Base-by-base conservation (phyloP, 2,329 filamentous ascomycete species). In the Blumeria graminis region DNA sequence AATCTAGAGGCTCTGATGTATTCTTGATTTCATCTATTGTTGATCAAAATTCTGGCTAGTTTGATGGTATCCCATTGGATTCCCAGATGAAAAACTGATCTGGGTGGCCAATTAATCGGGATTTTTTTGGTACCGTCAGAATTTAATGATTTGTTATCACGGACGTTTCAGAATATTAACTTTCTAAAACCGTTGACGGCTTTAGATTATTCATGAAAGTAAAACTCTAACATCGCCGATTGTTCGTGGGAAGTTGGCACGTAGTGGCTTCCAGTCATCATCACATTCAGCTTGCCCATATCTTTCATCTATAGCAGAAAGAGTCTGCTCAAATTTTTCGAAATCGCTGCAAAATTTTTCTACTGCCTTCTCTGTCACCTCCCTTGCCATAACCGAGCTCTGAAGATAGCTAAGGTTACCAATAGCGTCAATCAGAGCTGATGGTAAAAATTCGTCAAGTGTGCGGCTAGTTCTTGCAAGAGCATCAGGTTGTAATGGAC, bases 361-460 rank as follows among this genome's bases (percentile, higher is more conserved):
- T 0, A 88, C 85, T 0, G 89, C 90, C 60, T 84, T 78, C 63
- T 93, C 86, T 0, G 86, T 92, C 53, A 94, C 77, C 51, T 81
- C 74, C 52, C 86, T 78, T 13, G 84, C 82, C 57, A 94, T 70
- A 10, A 74, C 74, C 0, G 84, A 77, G 63, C 86, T 84, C 59
- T 84, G 80, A 1, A 98, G 70, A 45, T 78, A 73, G 60, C 82
- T 82, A 32, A 96, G 69, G 58, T 87, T 86, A 55, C 92, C 84
- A 62, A 86, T 80, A 2, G 89, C 89, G 66, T 98, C 92, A 74
- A 95, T 90, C 34, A 94, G 74, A 2, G 90, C 92, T 1, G 87
- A 93, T 0, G 92, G 89, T 28, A 98, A 72, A 69, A 96, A 98
- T 59, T 87, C 81, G 65, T 98, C 92, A 6, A 98, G 73, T 43